A percentile compares a stretch with the other conserved stretches of the same genome.
Conservation (phyloP, 1,284 basidiomycete genomes). For the Apiotrichum gracile region DNA sequence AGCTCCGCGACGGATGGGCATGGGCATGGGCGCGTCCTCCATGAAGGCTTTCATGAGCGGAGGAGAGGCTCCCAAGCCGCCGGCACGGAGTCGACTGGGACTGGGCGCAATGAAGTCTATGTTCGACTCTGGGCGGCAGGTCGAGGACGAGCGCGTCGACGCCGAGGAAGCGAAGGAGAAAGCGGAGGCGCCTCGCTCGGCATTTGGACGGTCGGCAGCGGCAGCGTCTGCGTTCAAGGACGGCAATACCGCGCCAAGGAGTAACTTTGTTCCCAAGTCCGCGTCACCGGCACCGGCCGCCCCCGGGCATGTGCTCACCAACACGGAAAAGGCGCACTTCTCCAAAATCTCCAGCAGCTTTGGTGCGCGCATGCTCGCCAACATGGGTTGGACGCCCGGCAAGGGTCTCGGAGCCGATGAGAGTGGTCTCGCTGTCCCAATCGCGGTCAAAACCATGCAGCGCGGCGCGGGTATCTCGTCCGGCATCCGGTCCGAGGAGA, state of each 20-base stretch:
- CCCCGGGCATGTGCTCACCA: conserved; percentile 52
- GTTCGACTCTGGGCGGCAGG: neutral
- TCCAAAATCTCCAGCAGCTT: conserved; percentile 66
- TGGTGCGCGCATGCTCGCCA: conserved; percentile 81
- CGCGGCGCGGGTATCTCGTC: conserved; percentile 75
- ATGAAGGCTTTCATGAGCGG: neutral
- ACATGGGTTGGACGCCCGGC: conserved; percentile 86
- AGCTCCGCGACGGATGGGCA: neutral
- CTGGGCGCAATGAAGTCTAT: neutral
- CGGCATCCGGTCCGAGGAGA: conserved; percentile 82
- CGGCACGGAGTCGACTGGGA: neutral
- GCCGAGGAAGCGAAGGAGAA: neutral
- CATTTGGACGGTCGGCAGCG: conserved; percentile 25
- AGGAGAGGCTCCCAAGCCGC: neutral
- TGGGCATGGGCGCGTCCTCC: neutral
- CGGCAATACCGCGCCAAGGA: neutral
- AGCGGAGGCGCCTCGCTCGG: conserved; percentile 6
- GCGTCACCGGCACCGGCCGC: conserved; percentile 26
- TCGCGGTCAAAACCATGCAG: conserved; percentile 67
- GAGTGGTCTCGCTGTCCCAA: conserved; percentile 79
- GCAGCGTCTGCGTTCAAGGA: conserved; percentile 20
- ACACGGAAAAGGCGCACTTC: conserved; percentile 69
- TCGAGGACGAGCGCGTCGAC: neutral
- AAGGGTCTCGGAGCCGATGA: conserved; percentile 72
- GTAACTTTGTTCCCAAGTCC: neutral